A percentile compares a stretch with the other conserved stretches of the same genome.
These are phyloP conservation scores for Myotisia sp. DNA, from an alignment of 2,329 filamentous ascomycete species.

Conservation along the genomic window DNA sequence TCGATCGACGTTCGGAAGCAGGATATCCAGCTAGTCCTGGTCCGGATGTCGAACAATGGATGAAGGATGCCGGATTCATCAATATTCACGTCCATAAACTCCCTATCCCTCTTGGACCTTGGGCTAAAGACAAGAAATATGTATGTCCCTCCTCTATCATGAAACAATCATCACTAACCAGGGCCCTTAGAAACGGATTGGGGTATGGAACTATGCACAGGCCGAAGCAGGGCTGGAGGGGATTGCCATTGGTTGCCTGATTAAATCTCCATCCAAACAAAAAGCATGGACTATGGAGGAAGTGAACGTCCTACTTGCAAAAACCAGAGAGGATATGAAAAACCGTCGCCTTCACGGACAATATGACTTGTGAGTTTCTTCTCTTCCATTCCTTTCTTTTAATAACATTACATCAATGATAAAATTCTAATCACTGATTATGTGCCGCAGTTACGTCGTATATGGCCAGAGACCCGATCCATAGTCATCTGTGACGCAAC, in stretches of 20 bases:
- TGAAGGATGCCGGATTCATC: conserved; percentile 17
- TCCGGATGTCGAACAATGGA: conserved; percentile 12
- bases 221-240: conserved; percentile 17
- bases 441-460: too few relatives aligned
- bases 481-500: too few relatives aligned
- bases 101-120: conserved; percentile 17
- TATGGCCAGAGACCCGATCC: too few relatives aligned
- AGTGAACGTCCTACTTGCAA: conserved; percentile 20
- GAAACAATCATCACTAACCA: neutral
- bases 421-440: too few relatives aligned
- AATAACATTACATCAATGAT: too few relatives aligned
- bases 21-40: conserved; percentile 7
- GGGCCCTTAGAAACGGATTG: conserved; percentile 14
- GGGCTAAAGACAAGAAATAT: conserved; percentile 17
- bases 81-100: conserved; percentile 13
- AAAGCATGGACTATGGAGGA: conserved; percentile 18
- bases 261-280: conserved; percentile 6
- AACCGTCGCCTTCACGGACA: conserved; percentile 21
- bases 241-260: conserved; percentile 18
- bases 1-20: conserved; percentile 1
- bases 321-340: conserved; percentile 22
- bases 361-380: conserved; percentile 16
- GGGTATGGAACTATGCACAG: conserved; percentile 17
- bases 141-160: conserved; percentile 6
- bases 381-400: neutral